Evolutionary conservation across 1,284 basidiomycete genomes (phyloP).

Genomic region (Leccinum cinnamomeum): DNA sequence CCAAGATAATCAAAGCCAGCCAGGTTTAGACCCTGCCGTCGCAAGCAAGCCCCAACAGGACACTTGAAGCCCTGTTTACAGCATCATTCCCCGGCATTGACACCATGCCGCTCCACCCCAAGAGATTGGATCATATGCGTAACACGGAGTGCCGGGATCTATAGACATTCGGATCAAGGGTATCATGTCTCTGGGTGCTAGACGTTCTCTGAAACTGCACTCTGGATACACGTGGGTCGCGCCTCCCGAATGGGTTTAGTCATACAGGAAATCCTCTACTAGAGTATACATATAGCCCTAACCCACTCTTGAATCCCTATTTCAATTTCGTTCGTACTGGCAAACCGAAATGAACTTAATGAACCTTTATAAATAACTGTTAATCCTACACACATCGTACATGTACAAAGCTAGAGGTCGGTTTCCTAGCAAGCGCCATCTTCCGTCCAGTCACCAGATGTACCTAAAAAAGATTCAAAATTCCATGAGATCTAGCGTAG

Average conservation of each 20-base stretch:
- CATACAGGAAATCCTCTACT: not conserved
- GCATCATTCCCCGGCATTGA: not conserved
- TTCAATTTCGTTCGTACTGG: not conserved
- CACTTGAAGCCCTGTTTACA: conserved; percentile 1
- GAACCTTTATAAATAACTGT: not conserved
- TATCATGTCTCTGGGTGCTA: not conserved
- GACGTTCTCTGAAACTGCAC: conserved; percentile 1
- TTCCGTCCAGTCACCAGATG: conserved; percentile 57
- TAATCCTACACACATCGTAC: not conserved
- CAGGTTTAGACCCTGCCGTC: not conserved
- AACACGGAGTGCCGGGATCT: not conserved
- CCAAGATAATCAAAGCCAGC: conserved; percentile 2
- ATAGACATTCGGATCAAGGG: not conserved
- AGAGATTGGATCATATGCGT: not conserved
- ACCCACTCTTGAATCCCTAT: not conserved
- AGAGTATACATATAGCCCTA: not conserved
- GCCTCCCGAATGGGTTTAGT: not conserved
- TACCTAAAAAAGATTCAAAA: conserved; percentile 22
- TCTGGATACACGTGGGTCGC: conserved; percentile 3
- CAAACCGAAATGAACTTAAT: not conserved
- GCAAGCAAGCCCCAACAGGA: not conserved
- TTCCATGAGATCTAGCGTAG: not conserved
- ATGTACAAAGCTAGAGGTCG: not conserved
- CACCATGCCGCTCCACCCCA: not conserved
- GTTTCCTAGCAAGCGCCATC: conserved; percentile 45